phyloP scores from a whole-genome alignment of 176 grass and related monocot species.

The Pharus latifolius region DNA sequence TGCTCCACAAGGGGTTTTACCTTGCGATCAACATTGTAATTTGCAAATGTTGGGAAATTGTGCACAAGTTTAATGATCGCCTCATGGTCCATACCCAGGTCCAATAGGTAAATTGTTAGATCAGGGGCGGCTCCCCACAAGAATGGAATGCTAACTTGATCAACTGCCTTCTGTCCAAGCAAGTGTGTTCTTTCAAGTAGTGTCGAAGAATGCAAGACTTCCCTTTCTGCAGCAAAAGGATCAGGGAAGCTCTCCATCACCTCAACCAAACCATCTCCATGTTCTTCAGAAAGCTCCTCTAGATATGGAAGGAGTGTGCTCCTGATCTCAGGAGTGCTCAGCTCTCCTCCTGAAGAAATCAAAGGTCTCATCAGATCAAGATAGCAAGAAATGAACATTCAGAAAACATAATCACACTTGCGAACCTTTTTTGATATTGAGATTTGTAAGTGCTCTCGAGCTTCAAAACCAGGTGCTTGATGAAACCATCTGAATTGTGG shows the following conservation, averaged over 20 bases:
- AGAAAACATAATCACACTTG: background rate
- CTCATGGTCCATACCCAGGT: constrained; percentile 56
- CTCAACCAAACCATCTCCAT: constrained; percentile 52
- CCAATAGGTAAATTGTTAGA: constrained; percentile 50
- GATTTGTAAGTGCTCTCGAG: constrained; percentile 69
- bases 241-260: constrained; percentile 71
- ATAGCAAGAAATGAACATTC: background rate
- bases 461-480: constrained; percentile 63
- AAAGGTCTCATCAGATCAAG: background rate
- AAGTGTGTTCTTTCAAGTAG: constrained; percentile 30
- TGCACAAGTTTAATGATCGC: constrained; percentile 46
- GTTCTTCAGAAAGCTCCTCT: constrained; percentile 61
- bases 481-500: constrained; percentile 81
- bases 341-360: constrained; percentile 72
- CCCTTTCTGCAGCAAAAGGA: constrained; percentile 44
- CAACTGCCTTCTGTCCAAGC: constrained; percentile 62
- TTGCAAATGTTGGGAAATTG: constrained; percentile 66
- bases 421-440: constrained; percentile 74
- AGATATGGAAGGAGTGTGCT: constrained; percentile 55
- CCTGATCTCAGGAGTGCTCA: constrained; percentile 88
- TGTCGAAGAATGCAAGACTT: constrained; percentile 17
- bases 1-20: constrained; percentile 65
- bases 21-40: constrained; percentile 75
- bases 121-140: constrained; percentile 41
- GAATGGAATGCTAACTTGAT: constrained; percentile 39